Percentiles rank a stretch among this genome's conserved stretches.
Conservation (phyloP, 2,329 filamentous ascomycete species). For the Curvularia eragrostidis region DNA sequence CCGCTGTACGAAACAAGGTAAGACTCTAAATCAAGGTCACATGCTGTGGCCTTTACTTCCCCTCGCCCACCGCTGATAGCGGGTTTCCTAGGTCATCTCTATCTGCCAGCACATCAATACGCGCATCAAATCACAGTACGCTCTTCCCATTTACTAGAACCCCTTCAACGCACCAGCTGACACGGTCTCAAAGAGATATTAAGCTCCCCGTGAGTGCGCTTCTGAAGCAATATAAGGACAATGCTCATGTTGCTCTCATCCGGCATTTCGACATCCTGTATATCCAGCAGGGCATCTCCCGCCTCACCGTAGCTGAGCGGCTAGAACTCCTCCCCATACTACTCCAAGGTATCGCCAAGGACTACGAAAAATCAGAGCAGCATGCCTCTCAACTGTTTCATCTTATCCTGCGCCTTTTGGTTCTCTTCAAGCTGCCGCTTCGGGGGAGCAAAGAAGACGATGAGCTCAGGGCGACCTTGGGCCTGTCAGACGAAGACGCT, state of each 20-base stretch:
- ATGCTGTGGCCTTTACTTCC: background rate
- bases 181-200: constrained; percentile 57
- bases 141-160: constrained; percentile 11
- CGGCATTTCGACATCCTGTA: constrained; percentile 89
- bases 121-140: constrained; percentile 62
- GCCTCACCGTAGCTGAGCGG: constrained; percentile 67
- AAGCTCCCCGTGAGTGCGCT: constrained; percentile 84
- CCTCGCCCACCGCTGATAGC: constrained; percentile 42
- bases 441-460: constrained; percentile 81
- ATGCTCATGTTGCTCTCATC: constrained; percentile 70
- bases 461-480: constrained; percentile 69
- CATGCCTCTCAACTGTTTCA: constrained; percentile 77
- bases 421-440: constrained; percentile 73
- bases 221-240: constrained; percentile 87
- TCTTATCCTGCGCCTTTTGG: constrained; percentile 77
- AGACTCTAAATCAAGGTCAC: background rate
- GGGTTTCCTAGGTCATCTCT: constrained; percentile 62
- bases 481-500: constrained; percentile 74
- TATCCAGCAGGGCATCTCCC: constrained; percentile 80
- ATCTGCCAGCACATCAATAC: constrained; percentile 76
- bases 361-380: constrained; percentile 61
- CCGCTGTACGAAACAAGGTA: constrained; percentile 79
- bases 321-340: constrained; percentile 75
- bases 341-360: constrained; percentile 69
- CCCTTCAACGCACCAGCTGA: constrained; percentile 17